phyloP scores from a whole-genome alignment of 768 basidiomycete genomes.

The Psilocybe cubensis region DNA sequence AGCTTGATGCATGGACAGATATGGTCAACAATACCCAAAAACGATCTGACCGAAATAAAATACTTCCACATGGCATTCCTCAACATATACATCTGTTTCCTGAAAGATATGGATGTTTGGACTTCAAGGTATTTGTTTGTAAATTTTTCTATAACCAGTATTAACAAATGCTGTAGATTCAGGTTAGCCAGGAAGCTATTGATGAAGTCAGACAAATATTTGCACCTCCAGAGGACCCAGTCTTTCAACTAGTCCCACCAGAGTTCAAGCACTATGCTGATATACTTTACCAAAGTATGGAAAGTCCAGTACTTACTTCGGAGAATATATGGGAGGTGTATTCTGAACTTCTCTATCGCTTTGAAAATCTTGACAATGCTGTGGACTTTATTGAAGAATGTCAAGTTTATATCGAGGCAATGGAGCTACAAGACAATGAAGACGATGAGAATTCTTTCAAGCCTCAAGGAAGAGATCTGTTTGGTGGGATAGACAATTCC shows the following conservation, averaged over 20 bases:
- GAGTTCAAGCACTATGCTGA: conserved; percentile 5
- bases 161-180: conserved; percentile 12
- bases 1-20: conserved; percentile 4
- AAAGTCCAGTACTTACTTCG: background rate
- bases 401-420: too few relatives aligned
- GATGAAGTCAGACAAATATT: background rate
- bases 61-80: conserved; percentile 7
- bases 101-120: background rate
- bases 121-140: conserved; percentile 9
- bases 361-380: background rate
- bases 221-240: conserved; percentile 11
- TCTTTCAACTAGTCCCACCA: conserved; percentile 14
- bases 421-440: too few relatives aligned
- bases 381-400: background rate
- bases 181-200: conserved; percentile 4
- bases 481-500: background rate
- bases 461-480: background rate
- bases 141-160: too few relatives aligned
- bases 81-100: background rate
- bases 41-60: conserved; percentile 6
- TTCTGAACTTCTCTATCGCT: background rate
- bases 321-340: conserved; percentile 12
- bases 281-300: conserved; percentile 8
- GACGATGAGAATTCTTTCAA: background rate
- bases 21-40: conserved; percentile 6